A percentile compares a stretch with the other conserved stretches of the same genome.
These are phyloP conservation scores for Arachis stenosperma DNA, from an alignment of 306 rosid genomes.

Conservation along the genomic window DNA sequence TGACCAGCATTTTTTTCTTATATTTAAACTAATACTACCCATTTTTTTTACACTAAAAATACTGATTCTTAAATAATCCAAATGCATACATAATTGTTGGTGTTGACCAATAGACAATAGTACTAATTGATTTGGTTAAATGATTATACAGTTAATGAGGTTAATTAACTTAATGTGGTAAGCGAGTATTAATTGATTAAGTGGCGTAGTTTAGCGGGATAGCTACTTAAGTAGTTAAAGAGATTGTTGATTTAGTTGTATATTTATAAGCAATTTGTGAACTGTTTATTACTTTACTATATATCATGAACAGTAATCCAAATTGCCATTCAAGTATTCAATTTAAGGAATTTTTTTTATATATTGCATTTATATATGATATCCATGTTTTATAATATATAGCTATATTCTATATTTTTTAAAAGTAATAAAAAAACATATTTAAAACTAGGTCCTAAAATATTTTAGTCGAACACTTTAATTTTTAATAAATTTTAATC, in stretches of 20 bases:
- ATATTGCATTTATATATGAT: background rate
- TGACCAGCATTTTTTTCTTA: no score
- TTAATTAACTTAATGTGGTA: background rate
- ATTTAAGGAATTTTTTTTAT: background rate
- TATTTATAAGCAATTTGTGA: slow-evolving; percentile 1
- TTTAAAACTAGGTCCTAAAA: no score
- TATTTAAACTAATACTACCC: no score
- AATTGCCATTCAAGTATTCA: background rate
- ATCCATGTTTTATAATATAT: background rate
- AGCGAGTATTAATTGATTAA: background rate
- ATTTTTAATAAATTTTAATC: no score
- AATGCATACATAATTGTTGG: background rate
- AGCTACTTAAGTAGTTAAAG: background rate
- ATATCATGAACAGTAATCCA: background rate
- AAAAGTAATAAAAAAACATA: no score
- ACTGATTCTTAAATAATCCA: no score
- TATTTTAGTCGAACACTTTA: no score
- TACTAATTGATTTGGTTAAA: background rate
- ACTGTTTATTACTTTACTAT: slow-evolving; percentile 11
- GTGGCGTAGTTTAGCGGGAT: background rate
- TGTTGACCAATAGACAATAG: background rate
- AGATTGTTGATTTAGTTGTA: background rate
- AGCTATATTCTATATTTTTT: background rate
- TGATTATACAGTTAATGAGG: background rate
- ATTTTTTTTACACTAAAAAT: no score